Evolutionary conservation across 768 basidiomycete genomes (phyloP).

Genomic region (Pleurotus sapidus): DNA sequence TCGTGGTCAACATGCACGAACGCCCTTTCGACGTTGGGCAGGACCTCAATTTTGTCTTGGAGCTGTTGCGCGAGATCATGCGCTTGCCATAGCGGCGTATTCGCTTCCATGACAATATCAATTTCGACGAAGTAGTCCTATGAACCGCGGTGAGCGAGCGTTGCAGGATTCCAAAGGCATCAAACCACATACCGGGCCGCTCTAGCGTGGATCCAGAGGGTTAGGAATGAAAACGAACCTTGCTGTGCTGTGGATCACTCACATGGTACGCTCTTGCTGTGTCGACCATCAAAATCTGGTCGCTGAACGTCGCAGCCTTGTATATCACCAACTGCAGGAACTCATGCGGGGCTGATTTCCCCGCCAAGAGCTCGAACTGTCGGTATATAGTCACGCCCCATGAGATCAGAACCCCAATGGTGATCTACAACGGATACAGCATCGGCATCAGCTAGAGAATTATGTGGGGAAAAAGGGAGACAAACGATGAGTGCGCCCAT

Average conservation of each 20-base stretch:
- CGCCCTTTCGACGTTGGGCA: slow-evolving; percentile 87
- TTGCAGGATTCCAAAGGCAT: too few relatives aligned
- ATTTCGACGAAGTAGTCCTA: slow-evolving; percentile 91
- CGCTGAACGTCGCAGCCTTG: slow-evolving; percentile 86
- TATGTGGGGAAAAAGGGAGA: slow-evolving; percentile 8
- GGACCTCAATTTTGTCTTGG: slow-evolving; percentile 85
- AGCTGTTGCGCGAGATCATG: slow-evolving; percentile 81
- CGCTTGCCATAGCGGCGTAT: slow-evolving; percentile 87
- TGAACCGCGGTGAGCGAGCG: neutral
- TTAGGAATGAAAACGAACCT: neutral
- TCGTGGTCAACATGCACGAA: slow-evolving; percentile 96
- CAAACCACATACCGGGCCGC: slow-evolving; percentile 53
- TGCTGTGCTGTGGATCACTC: slow-evolving; percentile 20
- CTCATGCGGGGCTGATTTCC: slow-evolving; percentile 89
- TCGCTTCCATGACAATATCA: slow-evolving; percentile 88
- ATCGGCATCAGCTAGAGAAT: slow-evolving; percentile 2
- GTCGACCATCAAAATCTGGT: slow-evolving; percentile 83
- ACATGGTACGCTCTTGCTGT: slow-evolving; percentile 92
- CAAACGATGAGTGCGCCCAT: slow-evolving; percentile 72
- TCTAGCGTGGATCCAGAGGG: slow-evolving; percentile 31
- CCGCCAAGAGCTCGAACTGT: slow-evolving; percentile 85
- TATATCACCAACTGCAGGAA: slow-evolving; percentile 89
- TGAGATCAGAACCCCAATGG: slow-evolving; percentile 69
- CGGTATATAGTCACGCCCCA: slow-evolving; percentile 75
- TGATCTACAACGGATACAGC: slow-evolving; percentile 48